A percentile compares a stretch with the other conserved stretches of the same genome.
Evolutionary conservation across 2,329 filamentous ascomycete genomes (phyloP).

Genomic region (Reticulascus tulasneorum): DNA sequence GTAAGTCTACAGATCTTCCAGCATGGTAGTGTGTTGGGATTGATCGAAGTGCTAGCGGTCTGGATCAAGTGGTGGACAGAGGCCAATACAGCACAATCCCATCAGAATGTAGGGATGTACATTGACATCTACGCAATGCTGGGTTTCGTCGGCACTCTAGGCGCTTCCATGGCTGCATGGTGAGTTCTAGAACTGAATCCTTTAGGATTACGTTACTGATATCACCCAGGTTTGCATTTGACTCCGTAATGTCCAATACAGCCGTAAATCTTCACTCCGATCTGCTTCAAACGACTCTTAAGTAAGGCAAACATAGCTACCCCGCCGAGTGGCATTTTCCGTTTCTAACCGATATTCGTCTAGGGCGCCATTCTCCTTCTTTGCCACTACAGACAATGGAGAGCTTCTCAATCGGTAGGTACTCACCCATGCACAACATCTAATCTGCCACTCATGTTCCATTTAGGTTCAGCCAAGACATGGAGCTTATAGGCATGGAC

Average conservation of each 20-base stretch:
- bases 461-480: constrained; percentile 5
- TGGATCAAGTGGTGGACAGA: constrained; percentile 13
- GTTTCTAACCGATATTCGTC: background rate
- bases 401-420: constrained; percentile 5
- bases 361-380: constrained; percentile 2
- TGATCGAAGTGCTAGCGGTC: background rate
- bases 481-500: constrained; percentile 11
- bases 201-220: background rate
- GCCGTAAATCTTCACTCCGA: constrained; percentile 6
- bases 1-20: background rate
- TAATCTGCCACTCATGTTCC: background rate
- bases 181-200: background rate
- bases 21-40: background rate
- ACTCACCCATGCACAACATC: rapidly evolving
- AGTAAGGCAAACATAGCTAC: background rate
- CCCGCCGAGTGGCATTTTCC: too few relatives aligned
- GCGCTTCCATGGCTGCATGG: constrained; percentile 2
- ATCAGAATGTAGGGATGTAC: constrained; percentile 1
- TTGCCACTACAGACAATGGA: constrained; percentile 3
- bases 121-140: constrained; percentile 6
- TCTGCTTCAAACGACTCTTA: constrained; percentile 3
- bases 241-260: constrained; percentile 6
- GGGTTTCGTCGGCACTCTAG: constrained; percentile 1
- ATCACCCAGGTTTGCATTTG: constrained; percentile 4
- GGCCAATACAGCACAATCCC: background rate